A percentile compares a stretch with the other conserved stretches of the same genome.
Conservation (phyloP, 108 stramenopile genomes). For the Fragilaria radians region DNA sequence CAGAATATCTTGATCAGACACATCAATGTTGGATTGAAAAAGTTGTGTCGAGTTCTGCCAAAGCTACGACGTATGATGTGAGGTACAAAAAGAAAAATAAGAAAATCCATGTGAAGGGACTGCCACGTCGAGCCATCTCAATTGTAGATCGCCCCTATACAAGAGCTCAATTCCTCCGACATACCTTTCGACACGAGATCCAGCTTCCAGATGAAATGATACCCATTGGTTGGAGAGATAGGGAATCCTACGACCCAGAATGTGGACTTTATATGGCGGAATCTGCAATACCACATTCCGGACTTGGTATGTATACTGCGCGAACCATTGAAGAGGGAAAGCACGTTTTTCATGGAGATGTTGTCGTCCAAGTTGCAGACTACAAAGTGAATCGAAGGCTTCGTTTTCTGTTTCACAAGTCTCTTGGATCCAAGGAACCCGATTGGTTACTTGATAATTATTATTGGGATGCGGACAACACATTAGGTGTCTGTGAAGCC, state of each 20-base stretch:
- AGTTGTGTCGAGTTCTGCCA: neutral
- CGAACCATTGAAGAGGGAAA: neutral
- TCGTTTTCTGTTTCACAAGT: neutral
- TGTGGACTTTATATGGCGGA: slow-evolving; percentile 60
- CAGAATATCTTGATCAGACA: neutral
- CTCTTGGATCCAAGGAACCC: neutral
- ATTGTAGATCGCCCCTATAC: slow-evolving; percentile 28
- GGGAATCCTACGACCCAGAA: slow-evolving; percentile 1
- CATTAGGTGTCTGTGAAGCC: slow-evolving; percentile 20
- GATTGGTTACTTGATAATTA: slow-evolving; percentile 25
- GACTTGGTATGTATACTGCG: slow-evolving; percentile 61
- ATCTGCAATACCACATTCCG: slow-evolving; percentile 61
- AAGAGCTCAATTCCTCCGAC: slow-evolving; percentile 20
- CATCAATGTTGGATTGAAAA: slow-evolving; percentile 3
- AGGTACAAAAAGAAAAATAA: neutral
- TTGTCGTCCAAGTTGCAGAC: slow-evolving; percentile 12
- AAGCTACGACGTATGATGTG: neutral
- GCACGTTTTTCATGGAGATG: slow-evolving; percentile 7
- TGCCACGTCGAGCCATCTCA: slow-evolving; percentile 22
- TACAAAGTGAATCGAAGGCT: slow-evolving; percentile 1
- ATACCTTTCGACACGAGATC: slow-evolving; percentile 34
- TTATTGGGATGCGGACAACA: slow-evolving; percentile 13
- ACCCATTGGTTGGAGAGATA: slow-evolving; percentile 20
- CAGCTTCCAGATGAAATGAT: slow-evolving; percentile 30
- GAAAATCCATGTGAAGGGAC: slow-evolving; percentile 7